Conservation (phyloP, 768 basidiomycete genomes). For the Psilocybe sp. region DNA sequence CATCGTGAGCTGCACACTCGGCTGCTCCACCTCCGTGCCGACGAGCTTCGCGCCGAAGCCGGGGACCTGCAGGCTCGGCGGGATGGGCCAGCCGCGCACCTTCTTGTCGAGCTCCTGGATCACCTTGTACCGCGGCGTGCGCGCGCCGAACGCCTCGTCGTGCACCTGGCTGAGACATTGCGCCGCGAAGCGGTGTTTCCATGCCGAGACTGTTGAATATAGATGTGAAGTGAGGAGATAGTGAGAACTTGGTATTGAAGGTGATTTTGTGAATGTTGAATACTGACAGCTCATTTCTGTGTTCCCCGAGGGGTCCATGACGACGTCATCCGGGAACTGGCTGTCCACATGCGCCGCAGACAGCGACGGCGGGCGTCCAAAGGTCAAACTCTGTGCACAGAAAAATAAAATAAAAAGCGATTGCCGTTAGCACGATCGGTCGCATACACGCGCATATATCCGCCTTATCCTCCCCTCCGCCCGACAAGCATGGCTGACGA, state of each 20-base stretch:
- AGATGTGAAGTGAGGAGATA: too few species aligned
- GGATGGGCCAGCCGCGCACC: conserved; percentile 61
- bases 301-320: conserved; percentile 45
- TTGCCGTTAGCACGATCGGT: not conserved
- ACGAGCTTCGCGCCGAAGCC: conserved; percentile 51
- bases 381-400: conserved; percentile 57
- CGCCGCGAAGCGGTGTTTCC: conserved; percentile 67
- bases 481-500: not conserved
- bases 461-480: too few species aligned
- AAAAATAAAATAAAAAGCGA: conserved; percentile 4
- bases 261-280: not conserved
- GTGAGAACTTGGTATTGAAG: too few species aligned
- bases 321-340: conserved; percentile 45
- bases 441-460: not conserved
- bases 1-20: conserved; percentile 58
- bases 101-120: conserved; percentile 67
- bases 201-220: conserved; percentile 48
- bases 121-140: conserved; percentile 55
- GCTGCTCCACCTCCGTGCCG: conserved; percentile 36
- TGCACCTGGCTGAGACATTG: conserved; percentile 63
- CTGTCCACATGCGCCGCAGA: conserved; percentile 54
- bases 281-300: conserved; percentile 62
- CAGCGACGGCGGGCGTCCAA: conserved; percentile 68
- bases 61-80: conserved; percentile 61
- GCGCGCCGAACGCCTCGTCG: conserved; percentile 67